phyloP scores from a whole-genome alignment of 768 basidiomycete genomes.

The Sarcomyxa edulis region DNA sequence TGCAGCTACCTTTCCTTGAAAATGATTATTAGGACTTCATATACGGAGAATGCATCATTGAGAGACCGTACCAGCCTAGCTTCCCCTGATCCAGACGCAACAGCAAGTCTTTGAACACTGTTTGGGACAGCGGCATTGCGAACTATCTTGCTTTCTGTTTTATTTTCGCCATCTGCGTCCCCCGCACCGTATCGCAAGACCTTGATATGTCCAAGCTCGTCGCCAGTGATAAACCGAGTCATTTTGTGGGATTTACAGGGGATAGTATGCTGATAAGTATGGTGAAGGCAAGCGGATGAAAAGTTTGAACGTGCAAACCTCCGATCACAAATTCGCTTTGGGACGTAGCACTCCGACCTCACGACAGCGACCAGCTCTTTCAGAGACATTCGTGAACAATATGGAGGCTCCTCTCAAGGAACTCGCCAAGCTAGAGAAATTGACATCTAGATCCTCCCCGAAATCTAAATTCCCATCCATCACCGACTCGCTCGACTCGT shows the following conservation, averaged over 20 bases:
- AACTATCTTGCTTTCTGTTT: constrained; percentile 26
- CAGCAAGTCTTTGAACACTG: constrained; percentile 26
- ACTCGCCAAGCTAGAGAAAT: constrained; percentile 68
- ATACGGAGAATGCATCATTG: not conserved
- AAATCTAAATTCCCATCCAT: constrained; percentile 54
- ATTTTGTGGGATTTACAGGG: constrained; percentile 25
- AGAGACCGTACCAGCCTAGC: constrained; percentile 33
- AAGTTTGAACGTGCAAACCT: constrained; percentile 10
- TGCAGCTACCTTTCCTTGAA: constrained; percentile 59
- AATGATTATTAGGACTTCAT: constrained; percentile 5
- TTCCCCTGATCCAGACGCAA: constrained; percentile 18
- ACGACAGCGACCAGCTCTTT: not conserved
- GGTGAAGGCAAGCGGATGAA: constrained; percentile 1
- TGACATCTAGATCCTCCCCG: constrained; percentile 35
- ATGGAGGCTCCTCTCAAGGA: constrained; percentile 82
- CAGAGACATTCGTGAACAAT: constrained; percentile 2
- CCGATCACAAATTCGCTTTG: not conserved
- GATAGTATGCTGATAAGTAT: too few relatives aligned
- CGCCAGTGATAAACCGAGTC: constrained; percentile 70
- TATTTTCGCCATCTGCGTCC: constrained; percentile 22
- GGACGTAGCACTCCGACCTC: not conserved
- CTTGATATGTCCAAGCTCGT: constrained; percentile 77
- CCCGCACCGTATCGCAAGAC: constrained; percentile 38
- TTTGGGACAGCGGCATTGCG: constrained; percentile 16
- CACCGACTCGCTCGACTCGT: constrained; percentile 55